phyloP scores from a whole-genome alignment of 2,329 filamentous ascomycete species.

The Botrytis aclada region DNA sequence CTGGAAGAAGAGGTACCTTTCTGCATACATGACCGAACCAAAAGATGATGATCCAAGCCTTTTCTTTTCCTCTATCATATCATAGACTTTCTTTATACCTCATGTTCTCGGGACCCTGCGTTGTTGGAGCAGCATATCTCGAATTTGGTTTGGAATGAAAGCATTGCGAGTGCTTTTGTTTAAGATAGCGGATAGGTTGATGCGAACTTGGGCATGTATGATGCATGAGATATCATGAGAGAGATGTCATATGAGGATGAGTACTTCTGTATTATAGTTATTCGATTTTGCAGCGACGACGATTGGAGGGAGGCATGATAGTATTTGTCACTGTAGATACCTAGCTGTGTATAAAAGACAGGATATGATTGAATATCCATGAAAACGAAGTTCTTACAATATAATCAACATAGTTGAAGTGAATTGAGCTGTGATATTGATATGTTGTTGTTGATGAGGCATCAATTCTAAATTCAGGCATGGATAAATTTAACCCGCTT shows the following conservation, averaged over 20 bases:
- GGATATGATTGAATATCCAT: slow-evolving; percentile 13
- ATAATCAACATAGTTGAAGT: not conserved
- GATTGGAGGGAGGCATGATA: slow-evolving; percentile 12
- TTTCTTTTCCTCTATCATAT: slow-evolving; percentile 8
- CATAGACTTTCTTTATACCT: slow-evolving; percentile 23
- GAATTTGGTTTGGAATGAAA: slow-evolving; percentile 7
- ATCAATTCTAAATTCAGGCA: not conserved
- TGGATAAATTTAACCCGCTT: not conserved
- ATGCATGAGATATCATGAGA: slow-evolving; percentile 10
- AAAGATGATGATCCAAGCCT: slow-evolving; percentile 4
- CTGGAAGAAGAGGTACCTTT: slow-evolving; percentile 13
- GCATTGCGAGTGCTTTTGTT: slow-evolving; percentile 17
- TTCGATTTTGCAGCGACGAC: slow-evolving; percentile 6
- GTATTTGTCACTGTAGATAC: slow-evolving; percentile 22
- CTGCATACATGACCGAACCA: not conserved
- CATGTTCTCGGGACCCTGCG: slow-evolving; percentile 2
- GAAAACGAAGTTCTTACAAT: not conserved
- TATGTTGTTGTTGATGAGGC: not conserved
- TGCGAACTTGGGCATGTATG: not conserved
- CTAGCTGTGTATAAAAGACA: slow-evolving; percentile 25
- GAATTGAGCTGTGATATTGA: not conserved
- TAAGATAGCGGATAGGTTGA: not conserved
- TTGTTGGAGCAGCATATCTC: slow-evolving; percentile 18
- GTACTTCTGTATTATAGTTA: slow-evolving; percentile 24
- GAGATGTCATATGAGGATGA: slow-evolving; percentile 14